Evolutionary conservation across 305 asterid genomes (phyloP).

Genomic region (Nicotiana rustica): DNA sequence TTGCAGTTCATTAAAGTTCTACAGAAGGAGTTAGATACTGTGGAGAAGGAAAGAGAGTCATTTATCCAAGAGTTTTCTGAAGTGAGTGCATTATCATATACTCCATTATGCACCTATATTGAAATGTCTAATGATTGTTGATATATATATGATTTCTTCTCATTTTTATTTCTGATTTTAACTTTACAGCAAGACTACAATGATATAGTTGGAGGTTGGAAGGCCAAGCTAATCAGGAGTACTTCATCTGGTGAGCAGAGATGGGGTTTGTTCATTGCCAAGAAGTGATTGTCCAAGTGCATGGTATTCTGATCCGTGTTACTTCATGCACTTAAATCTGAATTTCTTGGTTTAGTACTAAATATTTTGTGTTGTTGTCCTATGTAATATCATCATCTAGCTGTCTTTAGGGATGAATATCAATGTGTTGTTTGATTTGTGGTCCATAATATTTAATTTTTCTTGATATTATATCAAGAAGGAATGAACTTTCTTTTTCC

Average conservation of each 20-base stretch:
- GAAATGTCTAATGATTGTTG: neutral
- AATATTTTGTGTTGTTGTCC: neutral
- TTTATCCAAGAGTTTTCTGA: constrained; percentile 84
- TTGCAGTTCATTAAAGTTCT: constrained; percentile 84
- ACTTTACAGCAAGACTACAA: constrained; percentile 73
- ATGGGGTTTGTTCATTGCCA: constrained; percentile 94
- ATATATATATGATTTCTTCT: neutral
- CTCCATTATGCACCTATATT: neutral
- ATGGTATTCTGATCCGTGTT: neutral
- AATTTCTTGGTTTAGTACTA: neutral
- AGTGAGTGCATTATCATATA: constrained; percentile 46
- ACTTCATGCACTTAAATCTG: neutral
- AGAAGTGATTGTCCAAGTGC: constrained; percentile 37
- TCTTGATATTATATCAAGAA: too few species aligned
- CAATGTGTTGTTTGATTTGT: neutral
- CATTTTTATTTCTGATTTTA: neutral
- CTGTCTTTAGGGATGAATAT: neutral
- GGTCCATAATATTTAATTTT: too few species aligned
- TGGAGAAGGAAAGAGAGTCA: constrained; percentile 76
- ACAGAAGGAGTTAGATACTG: constrained; percentile 68
- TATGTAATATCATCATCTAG: neutral
- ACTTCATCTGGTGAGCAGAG: constrained; percentile 85
- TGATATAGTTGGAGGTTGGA: constrained; percentile 96
- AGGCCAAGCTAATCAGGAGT: constrained; percentile 76
- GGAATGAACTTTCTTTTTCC: too few species aligned